Base-by-base conservation (phyloP, 140 eudicot species). In the Oenanthe javanica region DNA sequence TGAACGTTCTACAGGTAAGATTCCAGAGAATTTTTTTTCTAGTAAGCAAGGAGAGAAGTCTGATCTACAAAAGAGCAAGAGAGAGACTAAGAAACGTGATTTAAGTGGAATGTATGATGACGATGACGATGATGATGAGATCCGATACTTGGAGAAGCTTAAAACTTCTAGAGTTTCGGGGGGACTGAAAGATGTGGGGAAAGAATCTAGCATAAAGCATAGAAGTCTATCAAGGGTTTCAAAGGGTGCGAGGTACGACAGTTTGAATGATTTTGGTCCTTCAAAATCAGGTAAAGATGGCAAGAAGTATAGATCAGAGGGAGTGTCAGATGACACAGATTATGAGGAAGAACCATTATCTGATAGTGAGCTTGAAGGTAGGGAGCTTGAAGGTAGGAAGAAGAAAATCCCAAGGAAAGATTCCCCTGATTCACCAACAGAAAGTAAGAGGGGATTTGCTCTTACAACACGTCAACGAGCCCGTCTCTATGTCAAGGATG, bases 381-480 rank as follows among this genome's bases (percentile, higher is more conserved):
- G 84, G 47, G 87, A 79, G 76, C 70, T 72, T 55, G 97, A 86
- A 78, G 90, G 87, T 71, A 87, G 84, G 43, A 88, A 79, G 75
- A 87, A 85, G 84, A 89, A 90, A 31, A 92, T 84, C 72, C 85
- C 81, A 55, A 86, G 84, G 81, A 93, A 87, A 85, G 98, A 85
- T 55, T 79, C 90, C 55, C 87, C 91, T 6, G 97, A 89, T 81
- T 85, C 89, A 79, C 89, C 93, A 40, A 81, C 80, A 45, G 98
- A 90, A 83, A 82, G 77, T 78, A 94, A 86, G 87, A 91, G 87
- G 84, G 98, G 89, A 81, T 78, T 91, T 79, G 81, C 91, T 78
- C 95, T 94, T 15, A 92, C 97, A 42, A 89, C 97, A 13, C 97
- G 98, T 15, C 98, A 90, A 52, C 86, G 97, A 31, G 97, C 98